These are phyloP conservation scores for Epichloe gansuensis DNA, from an alignment of 2,329 filamentous ascomycete genomes.

Conservation along the genomic window DNA sequence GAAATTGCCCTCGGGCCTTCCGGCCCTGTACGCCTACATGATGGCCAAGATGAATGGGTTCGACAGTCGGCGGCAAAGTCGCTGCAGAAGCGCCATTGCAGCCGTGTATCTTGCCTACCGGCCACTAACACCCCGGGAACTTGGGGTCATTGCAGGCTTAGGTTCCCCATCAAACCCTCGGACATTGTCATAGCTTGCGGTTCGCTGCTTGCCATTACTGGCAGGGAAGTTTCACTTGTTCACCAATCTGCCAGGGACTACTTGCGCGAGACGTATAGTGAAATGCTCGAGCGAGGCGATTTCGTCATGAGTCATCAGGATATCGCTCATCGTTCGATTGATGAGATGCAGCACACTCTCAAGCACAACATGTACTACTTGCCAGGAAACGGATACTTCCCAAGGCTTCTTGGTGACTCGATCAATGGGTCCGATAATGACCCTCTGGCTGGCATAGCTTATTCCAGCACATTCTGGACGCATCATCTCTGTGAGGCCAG, in stretches of 20 bases:
- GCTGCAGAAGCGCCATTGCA: conserved; percentile 6
- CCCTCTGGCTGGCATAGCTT: conserved; percentile 11
- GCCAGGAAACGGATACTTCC: conserved; percentile 11
- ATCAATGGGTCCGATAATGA: conserved; percentile 8
- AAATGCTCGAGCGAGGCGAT: conserved; percentile 19
- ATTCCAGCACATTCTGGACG: conserved; percentile 22
- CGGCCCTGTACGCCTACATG: conserved; percentile 3
- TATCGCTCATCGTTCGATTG: conserved; percentile 22
- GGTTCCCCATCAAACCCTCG: conserved; percentile 9
- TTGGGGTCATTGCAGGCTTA: conserved; percentile 14
- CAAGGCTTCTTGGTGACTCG: conserved; percentile 8
- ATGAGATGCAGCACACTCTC: conserved; percentile 21
- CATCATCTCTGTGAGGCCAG: conserved; percentile 17
- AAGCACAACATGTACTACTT: conserved; percentile 25
- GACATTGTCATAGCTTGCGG: conserved; percentile 22
- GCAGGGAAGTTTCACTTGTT: conserved; percentile 22
- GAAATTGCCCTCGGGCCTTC: conserved; percentile 4
- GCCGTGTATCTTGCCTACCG: conserved; percentile 18
- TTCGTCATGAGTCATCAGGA: conserved; percentile 14
- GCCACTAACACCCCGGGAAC: conserved; percentile 23
- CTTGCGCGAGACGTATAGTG: conserved; percentile 12
- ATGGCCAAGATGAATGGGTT: conserved; percentile 4
- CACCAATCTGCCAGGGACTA: conserved; percentile 34
- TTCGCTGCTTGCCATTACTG: conserved; percentile 22
- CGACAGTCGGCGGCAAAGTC: background rate